Percentiles rank a stretch among this genome's conserved stretches.
Conservation (phyloP, 2,329 filamentous ascomycete species). For the Gaeumannomyces sp. region DNA sequence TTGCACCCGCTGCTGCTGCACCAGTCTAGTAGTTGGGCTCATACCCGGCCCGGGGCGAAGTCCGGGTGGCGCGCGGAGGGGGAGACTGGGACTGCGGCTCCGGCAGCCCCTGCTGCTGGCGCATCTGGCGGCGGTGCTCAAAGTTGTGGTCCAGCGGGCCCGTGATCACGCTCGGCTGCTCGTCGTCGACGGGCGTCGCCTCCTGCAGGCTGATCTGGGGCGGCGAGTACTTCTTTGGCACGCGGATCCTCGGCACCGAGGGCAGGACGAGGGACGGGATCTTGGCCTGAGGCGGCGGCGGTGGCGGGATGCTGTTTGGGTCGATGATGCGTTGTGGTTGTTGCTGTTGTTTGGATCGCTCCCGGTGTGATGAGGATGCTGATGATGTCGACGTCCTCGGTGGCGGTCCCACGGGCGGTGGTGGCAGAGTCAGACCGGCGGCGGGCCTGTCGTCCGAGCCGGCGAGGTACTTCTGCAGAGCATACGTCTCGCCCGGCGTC, state of each 20-base stretch:
- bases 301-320: constrained; percentile 14
- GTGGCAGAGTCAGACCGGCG: constrained; percentile 12
- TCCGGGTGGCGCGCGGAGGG: not conserved
- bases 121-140: not conserved
- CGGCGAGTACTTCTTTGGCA: constrained; percentile 36
- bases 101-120: not conserved
- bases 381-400: not conserved
- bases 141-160: not conserved
- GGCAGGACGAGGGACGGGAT: constrained; percentile 32
- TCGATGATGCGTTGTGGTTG: constrained; percentile 7
- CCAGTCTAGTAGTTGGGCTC: not conserved
- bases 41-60: not conserved
- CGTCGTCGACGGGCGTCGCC: constrained; percentile 22
- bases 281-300: constrained; percentile 21
- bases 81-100: not conserved
- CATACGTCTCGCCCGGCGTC: constrained; percentile 23
- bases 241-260: constrained; percentile 30
- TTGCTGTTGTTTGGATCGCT: constrained; percentile 7
- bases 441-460: constrained; percentile 21
- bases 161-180: not conserved
- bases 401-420: constrained; percentile 16
- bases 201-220: constrained; percentile 27
- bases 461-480: constrained; percentile 30
- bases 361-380: not conserved
- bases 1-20: too few relatives aligned